Base-by-base conservation (phyloP, 257 asterid species). In the Solanum chiquidenum region DNA sequence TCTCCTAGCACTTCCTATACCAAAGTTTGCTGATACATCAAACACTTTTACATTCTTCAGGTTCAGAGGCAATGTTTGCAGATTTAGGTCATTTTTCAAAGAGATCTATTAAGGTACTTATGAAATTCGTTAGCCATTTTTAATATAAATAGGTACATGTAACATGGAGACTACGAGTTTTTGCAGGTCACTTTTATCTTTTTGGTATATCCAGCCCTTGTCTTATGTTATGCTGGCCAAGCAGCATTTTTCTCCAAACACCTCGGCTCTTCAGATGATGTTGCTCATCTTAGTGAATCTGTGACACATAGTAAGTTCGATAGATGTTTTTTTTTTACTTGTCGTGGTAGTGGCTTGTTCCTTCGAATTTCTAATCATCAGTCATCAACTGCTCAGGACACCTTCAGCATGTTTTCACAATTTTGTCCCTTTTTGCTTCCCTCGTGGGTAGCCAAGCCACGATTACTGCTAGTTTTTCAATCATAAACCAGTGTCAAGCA, bases 361-460 rank as follows among this genome's bases (percentile, higher is more conserved):
- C 21, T 64, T 68, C 69, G 27, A 40, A 82, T 79, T 73, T 52
- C 69, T 31, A 66, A 40, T 89, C 76, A 90, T 87, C 84, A 88
- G 62, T 74, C 85, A 87, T 42, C 66, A 76, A 89, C 46, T 86
- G 79, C 89, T 82, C 98, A 94, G 99, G 91, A 90, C 88, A 89
- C 86, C 93, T 92, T 91, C 96, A 94, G 91, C 98, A 95, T 71
- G 91, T 90, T 72, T 95, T 97, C 86, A 94, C 98, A 7, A 94
- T 93, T 85, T 66, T 97, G 90, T 94, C 99, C 5, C 87, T 95
- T 88, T 91, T 97, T 88, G 98, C 99, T 87, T 93, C 99, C 6
- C 98, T 96, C 0, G 97, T 97, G n/a, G 99, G 98, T 86, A 97
- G 99, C 90, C 99, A 97, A 91, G 99, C 98, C 37, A 95, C 99